phyloP scores from a whole-genome alignment of 2,329 filamentous ascomycete genomes.

The Gnomoniopsis smithogilvyi region DNA sequence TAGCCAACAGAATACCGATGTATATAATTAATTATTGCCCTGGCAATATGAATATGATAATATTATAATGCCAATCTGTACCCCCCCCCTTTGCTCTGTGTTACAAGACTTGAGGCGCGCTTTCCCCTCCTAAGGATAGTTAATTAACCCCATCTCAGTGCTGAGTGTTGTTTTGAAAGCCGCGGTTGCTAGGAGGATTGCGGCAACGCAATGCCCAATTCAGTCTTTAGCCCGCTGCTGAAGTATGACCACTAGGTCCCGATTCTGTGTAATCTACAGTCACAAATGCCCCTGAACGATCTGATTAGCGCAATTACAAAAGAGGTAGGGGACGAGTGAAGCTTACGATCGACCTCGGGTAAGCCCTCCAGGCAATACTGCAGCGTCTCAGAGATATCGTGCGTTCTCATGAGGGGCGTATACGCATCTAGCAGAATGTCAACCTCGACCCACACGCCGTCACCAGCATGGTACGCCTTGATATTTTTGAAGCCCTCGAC shows the following conservation, averaged over 20 bases:
- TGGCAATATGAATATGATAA: no score
- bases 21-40: no score
- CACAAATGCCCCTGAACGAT: slow-evolving; percentile 31
- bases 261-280: slow-evolving; percentile 55
- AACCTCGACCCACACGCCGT: slow-evolving; percentile 61
- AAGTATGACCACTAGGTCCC: slow-evolving; percentile 41
- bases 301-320: neutral
- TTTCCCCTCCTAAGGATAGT: neutral
- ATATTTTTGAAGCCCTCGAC: slow-evolving; percentile 52
- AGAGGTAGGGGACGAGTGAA: neutral
- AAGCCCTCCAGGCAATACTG: slow-evolving; percentile 59
- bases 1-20: no score
- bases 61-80: neutral
- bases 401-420: slow-evolving; percentile 47
- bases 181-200: neutral
- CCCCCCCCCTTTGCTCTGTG: neutral
- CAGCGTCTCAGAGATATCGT: slow-evolving; percentile 61
- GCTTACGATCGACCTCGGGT: slow-evolving; percentile 31
- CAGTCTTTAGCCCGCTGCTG: neutral
- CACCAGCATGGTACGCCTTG: slow-evolving; percentile 58
- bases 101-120: neutral
- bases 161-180: neutral
- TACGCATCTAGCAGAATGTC: slow-evolving; percentile 56
- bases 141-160: neutral
- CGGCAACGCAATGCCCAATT: neutral